phyloP scores from a whole-genome alignment of 2,329 filamentous ascomycete species.

The Botrytis cinerea region DNA sequence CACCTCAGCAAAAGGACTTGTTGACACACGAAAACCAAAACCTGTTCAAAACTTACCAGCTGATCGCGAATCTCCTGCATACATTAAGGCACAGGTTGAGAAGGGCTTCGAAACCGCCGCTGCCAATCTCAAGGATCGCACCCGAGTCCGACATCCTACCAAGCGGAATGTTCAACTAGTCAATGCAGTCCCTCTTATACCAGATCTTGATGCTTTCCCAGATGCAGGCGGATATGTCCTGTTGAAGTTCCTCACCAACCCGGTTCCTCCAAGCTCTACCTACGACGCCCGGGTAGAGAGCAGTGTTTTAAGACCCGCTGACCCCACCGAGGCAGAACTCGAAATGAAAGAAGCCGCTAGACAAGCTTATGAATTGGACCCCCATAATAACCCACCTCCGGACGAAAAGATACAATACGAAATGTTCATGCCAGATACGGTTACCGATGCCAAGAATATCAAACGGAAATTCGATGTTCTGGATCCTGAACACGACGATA shows the following conservation, averaged over 20 bases:
- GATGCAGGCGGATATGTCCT: conserved; percentile 70
- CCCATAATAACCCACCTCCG: conserved; percentile 56
- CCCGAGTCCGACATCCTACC: conserved; percentile 57
- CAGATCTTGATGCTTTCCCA: conserved; percentile 68
- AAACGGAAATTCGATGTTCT: conserved; percentile 61
- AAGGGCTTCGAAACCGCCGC: conserved; percentile 59
- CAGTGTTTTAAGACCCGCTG: conserved; percentile 62
- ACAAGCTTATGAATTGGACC: conserved; percentile 59
- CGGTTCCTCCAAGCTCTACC: conserved; percentile 52
- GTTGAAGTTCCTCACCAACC: conserved; percentile 68
- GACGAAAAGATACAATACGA: conserved; percentile 65
- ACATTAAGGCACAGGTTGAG: conserved; percentile 68
- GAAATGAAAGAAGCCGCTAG: conserved; percentile 50
- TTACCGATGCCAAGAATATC: conserved; percentile 54
- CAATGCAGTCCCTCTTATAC: conserved; percentile 61
- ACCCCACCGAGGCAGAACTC: conserved; percentile 56
- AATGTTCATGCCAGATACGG: conserved; percentile 60
- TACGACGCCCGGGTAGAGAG: conserved; percentile 64
- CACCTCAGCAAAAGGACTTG: conserved; percentile 52
- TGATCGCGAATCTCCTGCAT: conserved; percentile 63
- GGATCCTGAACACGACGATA: conserved; percentile 56
- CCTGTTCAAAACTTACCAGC: conserved; percentile 47
- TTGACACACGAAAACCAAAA: conserved; percentile 46
- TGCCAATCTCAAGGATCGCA: conserved; percentile 55
- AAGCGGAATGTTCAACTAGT: conserved; percentile 58